Evolutionary conservation across 2,329 filamentous ascomycete genomes (phyloP).

Genomic region (Penicillium sp.): DNA sequence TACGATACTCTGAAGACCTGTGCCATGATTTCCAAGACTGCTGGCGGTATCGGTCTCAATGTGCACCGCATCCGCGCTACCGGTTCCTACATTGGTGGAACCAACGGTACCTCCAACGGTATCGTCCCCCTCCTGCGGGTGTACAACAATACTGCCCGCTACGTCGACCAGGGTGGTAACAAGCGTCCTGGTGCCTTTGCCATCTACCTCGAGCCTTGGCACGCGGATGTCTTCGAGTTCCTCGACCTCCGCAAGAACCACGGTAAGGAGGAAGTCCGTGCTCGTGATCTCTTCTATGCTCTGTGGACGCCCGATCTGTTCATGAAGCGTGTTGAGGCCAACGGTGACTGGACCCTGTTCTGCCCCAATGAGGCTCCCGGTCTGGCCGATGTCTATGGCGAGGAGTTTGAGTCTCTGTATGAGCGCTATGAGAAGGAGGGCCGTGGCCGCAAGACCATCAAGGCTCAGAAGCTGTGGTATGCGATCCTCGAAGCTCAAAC

Average conservation of each 20-base stretch:
- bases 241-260: slow-evolving; percentile 98
- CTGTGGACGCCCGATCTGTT: slow-evolving; percentile 98
- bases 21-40: slow-evolving; percentile 99
- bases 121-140: slow-evolving; percentile 97
- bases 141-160: slow-evolving; percentile 98
- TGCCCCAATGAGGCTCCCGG: slow-evolving; percentile 96
- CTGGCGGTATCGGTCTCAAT: slow-evolving; percentile 95
- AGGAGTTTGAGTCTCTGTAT: slow-evolving; percentile 94
- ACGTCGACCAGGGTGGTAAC: slow-evolving; percentile 98
- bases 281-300: slow-evolving; percentile 94
- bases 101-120: slow-evolving; percentile 96
- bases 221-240: slow-evolving; percentile 96
- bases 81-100: slow-evolving; percentile 95
- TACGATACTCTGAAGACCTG: slow-evolving; percentile 99
- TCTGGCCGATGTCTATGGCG: slow-evolving; percentile 92
- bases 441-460: slow-evolving; percentile 83
- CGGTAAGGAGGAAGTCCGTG: slow-evolving; percentile 96
- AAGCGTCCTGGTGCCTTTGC: slow-evolving; percentile 98
- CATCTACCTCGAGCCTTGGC: slow-evolving; percentile 99
- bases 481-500: slow-evolving; percentile 97
- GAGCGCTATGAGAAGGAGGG: slow-evolving; percentile 84
- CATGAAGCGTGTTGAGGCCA: slow-evolving; percentile 99
- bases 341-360: slow-evolving; percentile 95
- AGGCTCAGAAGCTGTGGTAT: slow-evolving; percentile 99
- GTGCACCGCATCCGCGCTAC: slow-evolving; percentile 95